Conservation (phyloP, 139 green algal genomes). For the Eudorina sp. region DNA sequence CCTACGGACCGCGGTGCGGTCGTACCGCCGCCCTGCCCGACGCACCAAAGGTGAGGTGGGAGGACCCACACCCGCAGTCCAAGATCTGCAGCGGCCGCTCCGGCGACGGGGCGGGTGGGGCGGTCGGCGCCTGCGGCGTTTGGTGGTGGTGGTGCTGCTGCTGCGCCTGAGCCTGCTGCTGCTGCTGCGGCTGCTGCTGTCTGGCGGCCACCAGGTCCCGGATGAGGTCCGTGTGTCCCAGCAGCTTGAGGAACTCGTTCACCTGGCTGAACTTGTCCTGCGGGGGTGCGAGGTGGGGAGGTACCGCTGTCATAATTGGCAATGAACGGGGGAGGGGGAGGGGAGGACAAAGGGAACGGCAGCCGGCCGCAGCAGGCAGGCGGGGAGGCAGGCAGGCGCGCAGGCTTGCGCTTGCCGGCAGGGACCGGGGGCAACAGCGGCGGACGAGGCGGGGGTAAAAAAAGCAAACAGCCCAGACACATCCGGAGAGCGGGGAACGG, state of each 20-base stretch:
- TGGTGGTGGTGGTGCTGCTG: slow-evolving; percentile 28
- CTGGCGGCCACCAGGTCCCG: slow-evolving; percentile 34
- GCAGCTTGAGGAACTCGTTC: slow-evolving; percentile 74
- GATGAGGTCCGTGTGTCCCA: slow-evolving; percentile 60
- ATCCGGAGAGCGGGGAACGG: too few species aligned
- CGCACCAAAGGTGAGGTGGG: slow-evolving; percentile 71
- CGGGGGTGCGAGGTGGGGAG: neutral
- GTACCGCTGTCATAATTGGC: too few species aligned
- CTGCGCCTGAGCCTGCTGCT: slow-evolving; percentile 29
- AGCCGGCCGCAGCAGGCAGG: too few species aligned
- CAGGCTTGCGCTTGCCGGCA: too few species aligned
- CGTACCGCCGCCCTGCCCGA: neutral
- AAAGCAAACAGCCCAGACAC: too few species aligned
- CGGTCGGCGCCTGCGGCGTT: slow-evolving; percentile 20
- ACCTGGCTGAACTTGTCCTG: slow-evolving; percentile 70
- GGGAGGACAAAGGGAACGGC: too few species aligned
- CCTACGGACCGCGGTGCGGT: neutral
- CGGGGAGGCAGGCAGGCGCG: too few species aligned
- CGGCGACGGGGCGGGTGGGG: neutral
- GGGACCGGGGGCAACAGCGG: too few species aligned
- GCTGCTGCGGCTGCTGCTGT: slow-evolving; percentile 13
- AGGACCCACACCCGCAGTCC: slow-evolving; percentile 75
- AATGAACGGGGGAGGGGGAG: neutral
- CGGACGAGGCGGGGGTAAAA: too few species aligned
- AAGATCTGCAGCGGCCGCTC: slow-evolving; percentile 54